Evolutionary conservation across 2,329 filamentous ascomycete genomes (phyloP).

Genomic region (Simplicillium sp.): DNA sequence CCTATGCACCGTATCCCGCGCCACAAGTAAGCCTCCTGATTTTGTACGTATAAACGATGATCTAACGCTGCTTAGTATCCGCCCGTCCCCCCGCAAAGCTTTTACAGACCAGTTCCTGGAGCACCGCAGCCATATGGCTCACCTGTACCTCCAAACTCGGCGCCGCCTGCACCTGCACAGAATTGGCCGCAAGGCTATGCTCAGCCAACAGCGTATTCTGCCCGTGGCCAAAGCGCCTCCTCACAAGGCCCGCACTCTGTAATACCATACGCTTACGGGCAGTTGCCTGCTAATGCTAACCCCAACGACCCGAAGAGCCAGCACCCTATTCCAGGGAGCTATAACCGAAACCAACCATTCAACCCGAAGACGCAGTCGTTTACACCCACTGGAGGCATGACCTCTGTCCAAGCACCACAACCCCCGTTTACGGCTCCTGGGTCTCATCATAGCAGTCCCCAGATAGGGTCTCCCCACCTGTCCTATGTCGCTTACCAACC

Average conservation of each 20-base stretch:
- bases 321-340: slow-evolving; percentile 79
- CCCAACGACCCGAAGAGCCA: slow-evolving; percentile 65
- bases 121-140: slow-evolving; percentile 26
- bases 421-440: slow-evolving; percentile 37
- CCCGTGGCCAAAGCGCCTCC: slow-evolving; percentile 10
- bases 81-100: slow-evolving; percentile 19
- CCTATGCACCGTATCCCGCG: slow-evolving; percentile 30
- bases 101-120: slow-evolving; percentile 22
- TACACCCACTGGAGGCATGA: slow-evolving; percentile 53
- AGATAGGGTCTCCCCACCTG: slow-evolving; percentile 41
- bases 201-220: slow-evolving; percentile 6
- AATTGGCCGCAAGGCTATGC: slow-evolving; percentile 28
- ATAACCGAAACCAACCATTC: slow-evolving; percentile 68
- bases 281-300: slow-evolving; percentile 61
- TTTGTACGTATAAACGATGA: background rate
- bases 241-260: slow-evolving; percentile 15
- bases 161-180: slow-evolving; percentile 15
- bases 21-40: slow-evolving; percentile 29
- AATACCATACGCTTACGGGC: slow-evolving; percentile 65
- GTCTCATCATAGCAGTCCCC: slow-evolving; percentile 43
- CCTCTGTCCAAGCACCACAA: slow-evolving; percentile 36
- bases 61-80: slow-evolving; percentile 15
- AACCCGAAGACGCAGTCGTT: slow-evolving; percentile 94
- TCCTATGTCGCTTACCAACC: slow-evolving; percentile 40
- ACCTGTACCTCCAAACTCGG: slow-evolving; percentile 17